phyloP scores from a whole-genome alignment of 345 rosid species.

The Adansonia digitata region DNA sequence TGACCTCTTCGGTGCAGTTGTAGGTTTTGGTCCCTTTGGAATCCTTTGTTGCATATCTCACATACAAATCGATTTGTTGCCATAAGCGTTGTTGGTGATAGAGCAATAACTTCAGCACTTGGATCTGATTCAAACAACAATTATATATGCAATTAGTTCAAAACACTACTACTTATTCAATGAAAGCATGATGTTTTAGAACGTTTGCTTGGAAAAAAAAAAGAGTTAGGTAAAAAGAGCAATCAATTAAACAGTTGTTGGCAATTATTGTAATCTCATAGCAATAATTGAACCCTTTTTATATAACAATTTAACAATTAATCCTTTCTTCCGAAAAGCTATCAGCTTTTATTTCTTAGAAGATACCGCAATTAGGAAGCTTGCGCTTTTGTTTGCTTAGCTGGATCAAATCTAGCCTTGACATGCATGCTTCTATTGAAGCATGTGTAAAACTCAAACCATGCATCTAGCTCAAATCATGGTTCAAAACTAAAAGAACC shows the following conservation, averaged over 20 bases:
- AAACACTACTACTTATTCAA: background rate
- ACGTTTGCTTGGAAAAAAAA: conserved; percentile 13
- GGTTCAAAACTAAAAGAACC: background rate
- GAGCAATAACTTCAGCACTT: conserved; percentile 64
- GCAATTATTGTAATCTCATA: conserved; percentile 35
- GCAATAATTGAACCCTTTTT: conserved; percentile 41
- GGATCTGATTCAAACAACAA: conserved; percentile 41
- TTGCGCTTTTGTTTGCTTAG: background rate
- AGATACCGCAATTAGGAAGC: background rate
- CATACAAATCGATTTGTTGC: conserved; percentile 75
- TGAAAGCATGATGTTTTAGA: background rate
- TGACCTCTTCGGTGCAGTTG: conserved; percentile 73
- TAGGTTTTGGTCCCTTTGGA: conserved; percentile 74
- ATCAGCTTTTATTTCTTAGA: conserved; percentile 1
- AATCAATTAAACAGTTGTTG: conserved; percentile 23
- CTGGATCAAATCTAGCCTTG: conserved; percentile 2
- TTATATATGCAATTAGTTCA: background rate
- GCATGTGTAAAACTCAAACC: background rate
- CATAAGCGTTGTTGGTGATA: conserved; percentile 68
- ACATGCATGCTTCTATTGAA: conserved; percentile 5
- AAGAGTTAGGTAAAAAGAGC: conserved; percentile 19
- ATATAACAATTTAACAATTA: background rate
- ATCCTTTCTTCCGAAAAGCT: background rate
- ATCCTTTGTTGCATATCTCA: conserved; percentile 77
- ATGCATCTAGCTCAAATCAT: background rate